Evolutionary conservation across 371 early-diverging fungal species (phyloP).

Genomic region (Rhizopus delemar): DNA sequence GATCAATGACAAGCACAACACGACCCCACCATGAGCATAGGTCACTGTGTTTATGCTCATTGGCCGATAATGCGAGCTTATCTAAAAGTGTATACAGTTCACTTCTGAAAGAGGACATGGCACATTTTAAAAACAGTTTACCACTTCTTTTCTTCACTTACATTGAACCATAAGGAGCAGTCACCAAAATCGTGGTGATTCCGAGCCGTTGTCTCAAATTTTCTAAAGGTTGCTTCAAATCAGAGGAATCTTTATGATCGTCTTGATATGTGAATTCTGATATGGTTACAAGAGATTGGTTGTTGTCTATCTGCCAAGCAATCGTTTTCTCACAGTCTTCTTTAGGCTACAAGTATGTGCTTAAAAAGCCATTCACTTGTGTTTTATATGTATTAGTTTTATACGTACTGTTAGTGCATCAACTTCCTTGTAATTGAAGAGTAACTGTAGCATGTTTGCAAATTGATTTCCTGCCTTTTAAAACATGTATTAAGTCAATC

Average conservation of each 20-base stretch:
- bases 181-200: slow-evolving; percentile 20
- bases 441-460: slow-evolving; percentile 17
- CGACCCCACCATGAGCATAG: slow-evolving; percentile 20
- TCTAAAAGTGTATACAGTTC: too few relatives aligned
- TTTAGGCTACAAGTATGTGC: slow-evolving; percentile 15
- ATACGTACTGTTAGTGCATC: slow-evolving; percentile 16
- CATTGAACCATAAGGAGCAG: slow-evolving; percentile 20
- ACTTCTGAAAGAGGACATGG: too few relatives aligned
- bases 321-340: slow-evolving; percentile 27
- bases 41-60: too few relatives aligned
- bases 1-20: slow-evolving; percentile 19
- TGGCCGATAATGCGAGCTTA: too few relatives aligned
- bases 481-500: background rate
- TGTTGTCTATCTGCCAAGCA: slow-evolving; percentile 18
- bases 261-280: slow-evolving; percentile 17
- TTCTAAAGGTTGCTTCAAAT: background rate
- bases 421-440: slow-evolving; percentile 17
- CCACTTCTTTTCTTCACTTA: slow-evolving; percentile 1
- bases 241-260: background rate
- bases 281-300: slow-evolving; percentile 17
- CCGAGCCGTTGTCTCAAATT: slow-evolving; percentile 23
- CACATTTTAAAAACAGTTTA: too few relatives aligned
- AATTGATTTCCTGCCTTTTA: slow-evolving; percentile 17
- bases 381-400: background rate
- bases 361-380: too few relatives aligned